Conservation (phyloP, 2,329 filamentous ascomycete genomes). For the Westerdykella ornata region DNA sequence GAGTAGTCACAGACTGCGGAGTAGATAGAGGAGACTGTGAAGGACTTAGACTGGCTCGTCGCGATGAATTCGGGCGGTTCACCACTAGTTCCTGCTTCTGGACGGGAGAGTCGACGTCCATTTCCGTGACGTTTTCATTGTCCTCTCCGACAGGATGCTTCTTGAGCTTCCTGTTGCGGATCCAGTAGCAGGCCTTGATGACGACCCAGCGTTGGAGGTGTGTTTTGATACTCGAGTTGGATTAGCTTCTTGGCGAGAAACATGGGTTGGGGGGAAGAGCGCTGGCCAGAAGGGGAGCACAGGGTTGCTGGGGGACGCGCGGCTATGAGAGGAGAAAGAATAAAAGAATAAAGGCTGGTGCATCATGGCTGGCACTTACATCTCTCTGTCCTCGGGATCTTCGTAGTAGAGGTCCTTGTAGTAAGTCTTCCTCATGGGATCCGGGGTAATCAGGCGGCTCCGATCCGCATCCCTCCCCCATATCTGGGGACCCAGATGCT, state of each 20-base stretch:
- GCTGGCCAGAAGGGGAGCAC: not conserved
- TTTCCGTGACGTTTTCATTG: conserved; percentile 26
- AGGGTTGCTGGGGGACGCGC: not conserved
- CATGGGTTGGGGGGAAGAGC: no score
- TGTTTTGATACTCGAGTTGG: conserved; percentile 23
- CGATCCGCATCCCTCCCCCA: conserved; percentile 33
- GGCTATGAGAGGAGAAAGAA: not conserved
- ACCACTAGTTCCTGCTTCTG: conserved; percentile 10
- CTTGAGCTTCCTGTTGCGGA: conserved; percentile 35
- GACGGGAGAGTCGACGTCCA: conserved; percentile 20
- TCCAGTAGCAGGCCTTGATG: conserved; percentile 37
- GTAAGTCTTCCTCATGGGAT: conserved; percentile 32
- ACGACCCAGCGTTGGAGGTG: conserved; percentile 36
- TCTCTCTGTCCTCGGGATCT: conserved; percentile 27
- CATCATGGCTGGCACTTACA: conserved; percentile 15
- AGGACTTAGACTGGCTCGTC: conserved; percentile 10
- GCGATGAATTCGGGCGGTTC: conserved; percentile 1
- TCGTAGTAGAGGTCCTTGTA: conserved; percentile 30
- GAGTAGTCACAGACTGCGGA: conserved; percentile 23
- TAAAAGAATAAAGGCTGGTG: not conserved
- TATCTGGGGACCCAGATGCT: conserved; percentile 28
- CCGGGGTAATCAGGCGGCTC: conserved; percentile 27
- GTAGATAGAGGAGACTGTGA: conserved; percentile 27
- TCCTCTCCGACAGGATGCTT: conserved; percentile 26
- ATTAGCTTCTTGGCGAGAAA: no score